Evolutionary conservation across 768 basidiomycete genomes (phyloP).

Genomic region (Suillus alpinus): DNA sequence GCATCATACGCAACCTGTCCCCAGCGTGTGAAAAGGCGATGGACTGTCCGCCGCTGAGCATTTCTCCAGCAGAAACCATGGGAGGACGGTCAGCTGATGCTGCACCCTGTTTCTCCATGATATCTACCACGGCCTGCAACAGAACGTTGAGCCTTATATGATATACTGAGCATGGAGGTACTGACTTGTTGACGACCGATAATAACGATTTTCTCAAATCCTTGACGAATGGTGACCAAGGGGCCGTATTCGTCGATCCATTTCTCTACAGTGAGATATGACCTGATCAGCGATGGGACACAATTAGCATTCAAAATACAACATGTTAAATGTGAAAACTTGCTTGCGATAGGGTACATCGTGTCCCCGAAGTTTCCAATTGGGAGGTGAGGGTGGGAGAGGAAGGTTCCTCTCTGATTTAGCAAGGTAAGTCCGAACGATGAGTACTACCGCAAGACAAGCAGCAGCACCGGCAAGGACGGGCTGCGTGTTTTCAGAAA

Average conservation of each 20-base stretch:
- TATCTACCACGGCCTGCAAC: slow-evolving; percentile 49
- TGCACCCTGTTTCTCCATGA: slow-evolving; percentile 60
- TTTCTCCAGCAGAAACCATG: slow-evolving; percentile 51
- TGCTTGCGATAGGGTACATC: background rate
- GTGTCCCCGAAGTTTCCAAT: background rate
- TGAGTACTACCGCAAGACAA: background rate
- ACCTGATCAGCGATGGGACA: background rate
- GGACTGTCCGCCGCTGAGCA: slow-evolving; percentile 52
- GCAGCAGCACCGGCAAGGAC: background rate
- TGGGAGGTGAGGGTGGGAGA: background rate
- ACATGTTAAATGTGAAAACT: background rate
- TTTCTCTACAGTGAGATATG: slow-evolving; percentile 35
- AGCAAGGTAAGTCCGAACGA: background rate
- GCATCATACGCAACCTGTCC: slow-evolving; percentile 52
- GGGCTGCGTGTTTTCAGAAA: background rate
- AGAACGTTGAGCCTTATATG: background rate
- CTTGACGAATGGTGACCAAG: slow-evolving; percentile 50
- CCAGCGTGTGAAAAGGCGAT: slow-evolving; percentile 46
- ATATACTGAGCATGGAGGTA: background rate
- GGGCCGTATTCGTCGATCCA: slow-evolving; percentile 60
- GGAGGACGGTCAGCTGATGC: slow-evolving; percentile 45
- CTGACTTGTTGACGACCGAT: slow-evolving; percentile 19
- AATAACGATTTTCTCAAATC: slow-evolving; percentile 21
- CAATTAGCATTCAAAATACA: background rate
- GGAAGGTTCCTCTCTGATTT: background rate